These are phyloP conservation scores for Vigna angularis DNA, from an alignment of 306 rosid species.

Conservation along the genomic window DNA sequence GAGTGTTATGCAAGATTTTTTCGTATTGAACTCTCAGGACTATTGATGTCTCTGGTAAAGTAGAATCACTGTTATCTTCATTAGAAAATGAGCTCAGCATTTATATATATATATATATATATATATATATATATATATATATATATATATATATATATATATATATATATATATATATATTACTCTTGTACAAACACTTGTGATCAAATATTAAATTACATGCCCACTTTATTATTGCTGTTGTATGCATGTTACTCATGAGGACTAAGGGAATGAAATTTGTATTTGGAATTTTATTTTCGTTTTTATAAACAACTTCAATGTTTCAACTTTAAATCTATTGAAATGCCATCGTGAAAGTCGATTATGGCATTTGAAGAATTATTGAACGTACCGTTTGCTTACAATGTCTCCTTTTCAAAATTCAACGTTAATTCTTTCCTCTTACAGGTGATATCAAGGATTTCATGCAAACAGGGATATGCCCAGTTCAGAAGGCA, in stretches of 20 bases:
- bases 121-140: too few species aligned
- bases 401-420: not conserved
- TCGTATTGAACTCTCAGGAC: conserved; percentile 27
- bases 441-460: not conserved
- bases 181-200: not conserved
- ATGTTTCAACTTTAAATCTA: too few species aligned
- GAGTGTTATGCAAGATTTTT: conserved; percentile 18
- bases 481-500: too few species aligned
- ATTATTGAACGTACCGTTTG: too few species aligned
- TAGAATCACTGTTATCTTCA: not conserved
- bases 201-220: not conserved
- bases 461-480: not conserved
- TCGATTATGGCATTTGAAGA: too few species aligned
- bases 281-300: too few species aligned
- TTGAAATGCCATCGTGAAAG: too few species aligned
- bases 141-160: too few species aligned
- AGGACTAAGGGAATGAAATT: too few species aligned
- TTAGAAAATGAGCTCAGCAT: conserved; percentile 7
- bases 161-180: not conserved
- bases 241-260: too few species aligned
- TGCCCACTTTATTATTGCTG: not conserved
- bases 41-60: not conserved
- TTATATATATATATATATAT: not conserved
- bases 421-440: not conserved
- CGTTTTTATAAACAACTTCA: too few species aligned